These are phyloP conservation scores for Calonectria fujianensis DNA, from an alignment of 2,329 filamentous ascomycete species.

Conservation along the genomic window DNA sequence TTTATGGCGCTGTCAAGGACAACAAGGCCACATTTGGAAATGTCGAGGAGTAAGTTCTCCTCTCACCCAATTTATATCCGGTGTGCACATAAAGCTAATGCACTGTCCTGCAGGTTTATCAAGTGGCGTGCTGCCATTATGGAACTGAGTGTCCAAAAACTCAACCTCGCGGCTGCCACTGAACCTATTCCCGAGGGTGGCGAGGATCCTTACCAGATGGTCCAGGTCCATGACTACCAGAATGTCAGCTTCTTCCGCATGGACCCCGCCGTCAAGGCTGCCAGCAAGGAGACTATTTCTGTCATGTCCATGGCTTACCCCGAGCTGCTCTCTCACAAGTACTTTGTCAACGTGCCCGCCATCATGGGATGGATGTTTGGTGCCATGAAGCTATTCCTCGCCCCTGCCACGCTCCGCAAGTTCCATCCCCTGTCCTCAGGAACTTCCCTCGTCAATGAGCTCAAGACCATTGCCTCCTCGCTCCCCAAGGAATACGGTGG, in stretches of 20 bases:
- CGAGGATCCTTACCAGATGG: conserved; percentile 90
- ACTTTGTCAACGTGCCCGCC: conserved; percentile 94
- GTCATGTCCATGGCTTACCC: conserved; percentile 90
- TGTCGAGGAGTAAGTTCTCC: conserved; percentile 80
- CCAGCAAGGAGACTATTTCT: conserved; percentile 87
- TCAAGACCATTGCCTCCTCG: conserved; percentile 75
- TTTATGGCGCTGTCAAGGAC: conserved; percentile 91
- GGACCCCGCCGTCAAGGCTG: conserved; percentile 84
- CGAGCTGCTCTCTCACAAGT: conserved; percentile 89
- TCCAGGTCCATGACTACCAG: conserved; percentile 95
- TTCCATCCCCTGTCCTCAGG: conserved; percentile 88
- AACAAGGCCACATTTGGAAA: conserved; percentile 89
- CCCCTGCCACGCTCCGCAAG: conserved; percentile 84
- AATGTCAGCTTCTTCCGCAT: conserved; percentile 90
- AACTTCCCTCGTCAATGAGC: conserved; percentile 77
- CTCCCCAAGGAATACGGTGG: conserved; percentile 89
- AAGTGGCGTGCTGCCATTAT: conserved; percentile 93
- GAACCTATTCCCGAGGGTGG: conserved; percentile 82
- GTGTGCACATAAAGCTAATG: conserved; percentile 38
- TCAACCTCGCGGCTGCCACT: conserved; percentile 82
- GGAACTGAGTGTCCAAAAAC: conserved; percentile 87
- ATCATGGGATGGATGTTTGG: conserved; percentile 93
- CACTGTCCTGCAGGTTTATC: conserved; percentile 79
- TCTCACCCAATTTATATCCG: not conserved
- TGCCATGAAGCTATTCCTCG: conserved; percentile 84